A percentile compares a stretch with the other conserved stretches of the same genome.
Evolutionary conservation across 768 basidiomycete genomes (phyloP).

Genomic region (Pisolithus tinctorius): DNA sequence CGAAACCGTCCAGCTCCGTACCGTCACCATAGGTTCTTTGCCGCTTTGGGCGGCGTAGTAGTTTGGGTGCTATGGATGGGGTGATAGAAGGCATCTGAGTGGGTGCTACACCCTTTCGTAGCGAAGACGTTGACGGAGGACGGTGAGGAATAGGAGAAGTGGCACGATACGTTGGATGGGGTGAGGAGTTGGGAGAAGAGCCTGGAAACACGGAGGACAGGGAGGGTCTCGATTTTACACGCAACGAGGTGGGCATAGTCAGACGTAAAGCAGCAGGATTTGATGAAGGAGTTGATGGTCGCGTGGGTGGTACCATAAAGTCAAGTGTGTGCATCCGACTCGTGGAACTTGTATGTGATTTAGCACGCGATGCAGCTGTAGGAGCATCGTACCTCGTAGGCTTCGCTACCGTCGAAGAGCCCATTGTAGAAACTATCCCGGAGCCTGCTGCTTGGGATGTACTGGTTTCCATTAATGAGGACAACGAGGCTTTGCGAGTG

Average conservation of each 20-base stretch:
- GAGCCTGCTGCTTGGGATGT: slow-evolving; percentile 52
- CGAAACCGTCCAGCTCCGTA: slow-evolving; percentile 82
- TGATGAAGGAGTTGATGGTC: slow-evolving; percentile 74
- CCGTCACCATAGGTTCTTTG: slow-evolving; percentile 76
- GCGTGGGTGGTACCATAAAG: slow-evolving; percentile 65
- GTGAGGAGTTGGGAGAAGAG: slow-evolving; percentile 27
- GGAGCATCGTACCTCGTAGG: slow-evolving; percentile 63
- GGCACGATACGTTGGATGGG: slow-evolving; percentile 38
- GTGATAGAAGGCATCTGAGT: slow-evolving; percentile 27
- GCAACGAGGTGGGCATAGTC: slow-evolving; percentile 81
- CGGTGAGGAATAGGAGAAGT: slow-evolving; percentile 54
- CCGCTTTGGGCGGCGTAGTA: slow-evolving; percentile 73
- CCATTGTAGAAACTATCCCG: slow-evolving; percentile 29
- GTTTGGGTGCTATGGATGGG: slow-evolving; percentile 49
- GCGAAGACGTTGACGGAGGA: slow-evolving; percentile 51
- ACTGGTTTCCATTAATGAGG: slow-evolving; percentile 60
- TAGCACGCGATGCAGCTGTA: slow-evolving; percentile 77
- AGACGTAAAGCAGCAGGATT: slow-evolving; percentile 72
- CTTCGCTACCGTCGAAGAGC: slow-evolving; percentile 31
- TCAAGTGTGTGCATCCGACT: slow-evolving; percentile 54
- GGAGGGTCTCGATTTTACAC: slow-evolving; percentile 66
- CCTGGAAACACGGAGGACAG: slow-evolving; percentile 70
- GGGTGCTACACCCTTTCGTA: slow-evolving; percentile 29
- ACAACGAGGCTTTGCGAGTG: slow-evolving; percentile 72
- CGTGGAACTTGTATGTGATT: slow-evolving; percentile 58